These are phyloP conservation scores for Ustilago loliicola DNA, from an alignment of 1,284 basidiomycete species.

Conservation along the genomic window DNA sequence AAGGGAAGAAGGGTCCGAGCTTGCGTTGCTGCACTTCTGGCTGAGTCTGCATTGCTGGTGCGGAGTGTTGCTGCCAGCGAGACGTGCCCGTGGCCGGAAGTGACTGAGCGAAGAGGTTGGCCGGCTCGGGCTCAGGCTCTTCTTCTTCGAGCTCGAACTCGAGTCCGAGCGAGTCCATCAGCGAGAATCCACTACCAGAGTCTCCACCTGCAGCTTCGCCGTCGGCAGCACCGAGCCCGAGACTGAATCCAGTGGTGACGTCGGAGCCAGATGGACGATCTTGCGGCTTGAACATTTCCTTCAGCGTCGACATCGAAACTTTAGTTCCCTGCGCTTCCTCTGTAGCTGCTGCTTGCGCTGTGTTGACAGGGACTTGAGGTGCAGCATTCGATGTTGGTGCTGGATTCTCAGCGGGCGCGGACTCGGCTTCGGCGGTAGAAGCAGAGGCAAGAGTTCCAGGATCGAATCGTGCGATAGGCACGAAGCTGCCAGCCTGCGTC, in stretches of 20 bases:
- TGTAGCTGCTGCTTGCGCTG: neutral
- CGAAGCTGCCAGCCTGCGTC: constrained; percentile 10
- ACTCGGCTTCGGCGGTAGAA: neutral
- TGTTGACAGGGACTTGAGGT: neutral
- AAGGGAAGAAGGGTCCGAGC: constrained; percentile 23
- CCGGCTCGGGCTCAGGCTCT: constrained; percentile 8
- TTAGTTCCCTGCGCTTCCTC: constrained; percentile 10
- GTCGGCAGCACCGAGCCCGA: constrained; percentile 16
- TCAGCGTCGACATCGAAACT: constrained; percentile 56
- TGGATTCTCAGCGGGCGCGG: neutral
- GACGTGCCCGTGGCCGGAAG: constrained; percentile 3
- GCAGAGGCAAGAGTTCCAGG: constrained; percentile 25
- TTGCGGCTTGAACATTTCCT: constrained; percentile 66
- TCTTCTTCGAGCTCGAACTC: constrained; percentile 58
- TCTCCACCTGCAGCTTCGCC: constrained; percentile 13
- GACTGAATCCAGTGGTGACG: constrained; percentile 27
- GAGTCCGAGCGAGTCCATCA: constrained; percentile 60
- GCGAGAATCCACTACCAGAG: constrained; percentile 47
- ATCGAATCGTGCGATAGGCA: constrained; percentile 49
- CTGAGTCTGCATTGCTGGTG: neutral
- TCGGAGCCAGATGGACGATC: constrained; percentile 22
- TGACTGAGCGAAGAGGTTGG: neutral
- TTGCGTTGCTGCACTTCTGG: constrained; percentile 13
- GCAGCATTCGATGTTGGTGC: neutral
- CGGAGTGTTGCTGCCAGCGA: constrained; percentile 9